Base-by-base conservation (phyloP, 2,329 filamentous ascomycete species). In the Verticillium nonalfalfae region DNA sequence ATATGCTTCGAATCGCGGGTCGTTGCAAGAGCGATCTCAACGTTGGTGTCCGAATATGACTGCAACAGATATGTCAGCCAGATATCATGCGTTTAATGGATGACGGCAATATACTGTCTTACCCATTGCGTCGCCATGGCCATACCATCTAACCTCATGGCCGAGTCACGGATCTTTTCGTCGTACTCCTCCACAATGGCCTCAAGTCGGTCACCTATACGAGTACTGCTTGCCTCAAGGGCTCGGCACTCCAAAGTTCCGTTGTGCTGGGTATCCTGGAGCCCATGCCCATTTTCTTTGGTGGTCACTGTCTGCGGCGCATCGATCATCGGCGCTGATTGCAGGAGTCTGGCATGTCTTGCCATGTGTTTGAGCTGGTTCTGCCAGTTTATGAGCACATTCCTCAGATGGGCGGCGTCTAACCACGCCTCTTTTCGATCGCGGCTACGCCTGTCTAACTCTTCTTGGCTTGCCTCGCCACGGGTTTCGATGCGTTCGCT, bases 111-210 rank as follows among this genome's bases (percentile, higher is more conserved):
- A 4, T 31, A 3, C 4, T 31, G 26, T 31, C 26, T 45, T 66
- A 73, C 73, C 71, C 69, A 73, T 69, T 74, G 71, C 2, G 70
- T 74, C 14, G 72, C 68, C 68, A 75, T 72, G 7, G 68, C 66
- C 70, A 75, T 73, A 2, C 71, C 71, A 14, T 74, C 72, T 1
- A 75, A 55, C n/a, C 70, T 65, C 71, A 74, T 73, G 0, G 67
- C 68, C 36, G 71, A 74, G 7, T 73, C 70, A 38, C 68, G 61
- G 3, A 72, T 70, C 56, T 69, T 72, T 1, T 72, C 69, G 1
- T 72, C 69, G 31, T 71, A 74, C 56, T 74, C 71, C 18, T 70
- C 66, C 1, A 67, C 66, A 13, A 73, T 70, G 0, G 58, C 59
- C 11, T 60, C 38, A 11, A 71, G 58, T 13, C 68, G 64, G 18